A percentile compares a stretch with the other conserved stretches of the same genome.
Conservation (phyloP, 2,329 filamentous ascomycete genomes). For the Verticillium zaregamsianum region DNA sequence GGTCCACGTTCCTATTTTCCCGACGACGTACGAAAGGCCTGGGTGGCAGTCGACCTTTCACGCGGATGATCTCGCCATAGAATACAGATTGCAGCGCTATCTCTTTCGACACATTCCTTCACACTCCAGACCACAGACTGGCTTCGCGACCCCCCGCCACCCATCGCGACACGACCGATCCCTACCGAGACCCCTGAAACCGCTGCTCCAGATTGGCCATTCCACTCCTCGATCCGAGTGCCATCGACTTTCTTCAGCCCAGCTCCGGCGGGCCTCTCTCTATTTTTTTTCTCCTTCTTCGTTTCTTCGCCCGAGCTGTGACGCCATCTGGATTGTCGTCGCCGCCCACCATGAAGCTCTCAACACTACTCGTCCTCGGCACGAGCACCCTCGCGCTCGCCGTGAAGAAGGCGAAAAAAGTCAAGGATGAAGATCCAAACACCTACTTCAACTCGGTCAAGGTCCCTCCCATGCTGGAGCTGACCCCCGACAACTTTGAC, state of each 20-base stretch:
- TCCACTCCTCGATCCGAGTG: neutral
- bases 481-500: constrained; percentile 55
- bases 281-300: neutral
- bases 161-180: neutral
- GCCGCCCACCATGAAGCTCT: constrained; percentile 37
- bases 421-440: constrained; percentile 25
- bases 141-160: neutral
- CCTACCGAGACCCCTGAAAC: neutral
- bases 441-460: constrained; percentile 64
- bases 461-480: constrained; percentile 61
- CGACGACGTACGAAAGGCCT: neutral
- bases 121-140: neutral
- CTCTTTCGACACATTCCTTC: neutral
- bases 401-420: constrained; percentile 31
- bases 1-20: neutral
- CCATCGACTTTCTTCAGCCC: neutral
- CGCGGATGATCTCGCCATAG: neutral
- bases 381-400: constrained; percentile 35
- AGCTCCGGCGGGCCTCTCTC: neutral
- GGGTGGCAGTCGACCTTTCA: neutral
- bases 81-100: neutral
- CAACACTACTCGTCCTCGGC: constrained; percentile 42
- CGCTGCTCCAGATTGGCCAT: neutral
- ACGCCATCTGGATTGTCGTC: neutral
- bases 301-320: neutral